Conservation (phyloP, 495 filamentous ascomycete species). For the Tricharina praecox region DNA sequence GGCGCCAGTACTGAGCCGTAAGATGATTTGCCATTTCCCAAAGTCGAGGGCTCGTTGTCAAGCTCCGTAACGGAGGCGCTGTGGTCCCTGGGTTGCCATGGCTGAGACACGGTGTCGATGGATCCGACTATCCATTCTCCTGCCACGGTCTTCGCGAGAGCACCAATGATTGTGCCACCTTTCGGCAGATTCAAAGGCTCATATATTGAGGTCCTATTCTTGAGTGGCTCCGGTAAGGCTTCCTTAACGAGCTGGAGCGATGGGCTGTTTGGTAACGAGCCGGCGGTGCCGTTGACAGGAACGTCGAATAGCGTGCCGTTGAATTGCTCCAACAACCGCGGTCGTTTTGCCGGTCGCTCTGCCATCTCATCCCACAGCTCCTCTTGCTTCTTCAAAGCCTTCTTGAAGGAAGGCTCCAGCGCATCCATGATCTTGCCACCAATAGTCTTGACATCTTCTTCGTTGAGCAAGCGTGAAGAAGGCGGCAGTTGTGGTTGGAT, state of each 20-base stretch:
- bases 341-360: background rate
- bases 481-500: background rate
- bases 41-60: conserved; percentile 20
- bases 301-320: conserved; percentile 34
- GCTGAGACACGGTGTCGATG: background rate
- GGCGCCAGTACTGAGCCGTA: no score
- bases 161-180: conserved; percentile 58
- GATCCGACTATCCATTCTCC: background rate
- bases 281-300: background rate
- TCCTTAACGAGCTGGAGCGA: conserved; percentile 42
- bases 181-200: conserved; percentile 29
- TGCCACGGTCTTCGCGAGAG: conserved; percentile 33
- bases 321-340: conserved; percentile 42
- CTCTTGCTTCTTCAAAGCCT: background rate
- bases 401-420: background rate
- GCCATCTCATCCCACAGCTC: background rate
- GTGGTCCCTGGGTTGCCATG: conserved; percentile 3
- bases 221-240: conserved; percentile 40
- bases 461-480: background rate
- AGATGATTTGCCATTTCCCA: conserved; percentile 26
- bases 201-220: background rate
- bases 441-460: background rate
- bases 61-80: conserved; percentile 14
- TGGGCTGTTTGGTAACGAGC: conserved; percentile 38
- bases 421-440: background rate